Base-by-base conservation (phyloP, 2,329 filamentous ascomycete genomes). In the Fusarium burgessii region DNA sequence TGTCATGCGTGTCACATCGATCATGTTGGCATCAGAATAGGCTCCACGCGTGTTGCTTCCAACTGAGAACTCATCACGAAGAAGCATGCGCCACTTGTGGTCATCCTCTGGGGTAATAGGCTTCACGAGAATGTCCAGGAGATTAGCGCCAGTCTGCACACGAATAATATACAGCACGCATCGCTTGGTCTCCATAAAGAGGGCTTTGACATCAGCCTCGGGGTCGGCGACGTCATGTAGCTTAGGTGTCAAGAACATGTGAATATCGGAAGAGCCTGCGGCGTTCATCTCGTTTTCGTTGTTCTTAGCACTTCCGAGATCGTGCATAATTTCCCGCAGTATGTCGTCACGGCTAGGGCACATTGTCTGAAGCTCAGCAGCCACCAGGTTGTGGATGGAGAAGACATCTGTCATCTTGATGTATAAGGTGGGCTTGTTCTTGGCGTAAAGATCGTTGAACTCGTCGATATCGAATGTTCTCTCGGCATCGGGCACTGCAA, bases 331-430 rank as follows among this genome's bases (percentile, higher is more conserved):
- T 81, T 98, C 96, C 64, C 93, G 92, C 61, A 99, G 87, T 66
- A 94, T 88, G 78, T 99, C 96, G 73, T 98, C 95, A 36, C 93
- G 90, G 67, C 85, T 88, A 2, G 93, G 92, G 75, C 93, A 97
- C 66, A 98, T 90, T 62, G 86, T 86, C 8, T 90, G 84, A 51
- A 98, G 88, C 74, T 98, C 94, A 27, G 91, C 87, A 6, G 93
- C 91, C 58, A 98, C 88, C 25, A 98, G 87, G 70, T 92, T 94
- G 82, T 99, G 97, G 64, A 99, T 95, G 51, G 95, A 93, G 80
- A 99, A 98, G 62, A 99, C 95, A 79, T 99, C 96, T 18, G 93
- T 89, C 89, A 99, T 95, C 84, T 99, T 99, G 85, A 99, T 97
- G 84, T 98, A 99, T n/a, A 99, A 86, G 0, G 95, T 98, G 10